Percentiles rank a stretch among this genome's conserved stretches.
phyloP scores from a whole-genome alignment of 345 rosid species.

The Pistacia integerrima region DNA sequence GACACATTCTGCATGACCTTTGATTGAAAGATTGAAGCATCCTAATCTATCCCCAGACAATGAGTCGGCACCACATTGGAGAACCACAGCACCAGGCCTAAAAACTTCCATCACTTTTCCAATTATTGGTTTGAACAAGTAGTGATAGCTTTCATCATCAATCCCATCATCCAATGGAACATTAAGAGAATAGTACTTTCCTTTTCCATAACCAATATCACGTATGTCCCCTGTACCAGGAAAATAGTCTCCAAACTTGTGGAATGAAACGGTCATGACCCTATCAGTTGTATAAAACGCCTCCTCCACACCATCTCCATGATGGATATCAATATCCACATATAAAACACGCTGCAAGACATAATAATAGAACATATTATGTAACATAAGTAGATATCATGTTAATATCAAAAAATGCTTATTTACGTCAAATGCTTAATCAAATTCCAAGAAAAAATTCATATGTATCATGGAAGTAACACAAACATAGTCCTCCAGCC shows the following conservation, averaged over 20 bases:
- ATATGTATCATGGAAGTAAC: neutral
- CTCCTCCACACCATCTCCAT: constrained; percentile 73
- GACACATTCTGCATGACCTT: constrained; percentile 71
- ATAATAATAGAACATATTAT: neutral
- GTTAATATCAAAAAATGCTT: neutral
- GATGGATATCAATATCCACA: constrained; percentile 71
- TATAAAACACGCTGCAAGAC: constrained; percentile 60
- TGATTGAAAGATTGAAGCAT: constrained; percentile 69
- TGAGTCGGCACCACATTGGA: constrained; percentile 72
- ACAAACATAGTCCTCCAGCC: neutral
- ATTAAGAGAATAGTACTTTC: constrained; percentile 67
- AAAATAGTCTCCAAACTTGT: constrained; percentile 68
- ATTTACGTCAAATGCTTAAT: neutral
- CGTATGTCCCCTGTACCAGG: constrained; percentile 73
- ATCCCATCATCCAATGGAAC: constrained; percentile 73
- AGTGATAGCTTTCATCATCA: constrained; percentile 72
- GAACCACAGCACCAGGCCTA: constrained; percentile 65
- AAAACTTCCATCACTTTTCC: constrained; percentile 68
- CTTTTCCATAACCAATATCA: constrained; percentile 54
- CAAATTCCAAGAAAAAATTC: neutral
- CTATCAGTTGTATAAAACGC: constrained; percentile 74
- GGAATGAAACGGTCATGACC: constrained; percentile 74
- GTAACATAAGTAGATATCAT: neutral
- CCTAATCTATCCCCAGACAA: constrained; percentile 68
- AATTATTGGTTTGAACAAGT: constrained; percentile 58